Evolutionary conservation across 371 early-diverging fungal species (phyloP).

Genomic region (Chytridium lagenaria): DNA sequence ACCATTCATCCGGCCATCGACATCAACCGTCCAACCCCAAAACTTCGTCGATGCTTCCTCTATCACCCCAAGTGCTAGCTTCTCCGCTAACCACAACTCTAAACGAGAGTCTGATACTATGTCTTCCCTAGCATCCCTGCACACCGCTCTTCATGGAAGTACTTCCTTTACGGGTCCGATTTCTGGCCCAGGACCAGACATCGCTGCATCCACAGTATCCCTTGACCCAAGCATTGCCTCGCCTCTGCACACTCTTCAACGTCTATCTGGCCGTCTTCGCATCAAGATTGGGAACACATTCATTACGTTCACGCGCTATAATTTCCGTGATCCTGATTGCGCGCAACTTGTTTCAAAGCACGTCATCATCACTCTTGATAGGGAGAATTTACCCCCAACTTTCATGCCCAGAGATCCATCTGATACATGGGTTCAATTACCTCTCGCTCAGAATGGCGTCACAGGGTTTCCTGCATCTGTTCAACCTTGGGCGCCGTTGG

Average conservation of each 20-base stretch:
- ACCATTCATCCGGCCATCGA: not conserved
- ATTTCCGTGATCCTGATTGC: constrained; percentile 76
- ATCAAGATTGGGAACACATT: constrained; percentile 28
- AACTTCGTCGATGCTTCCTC: not conserved
- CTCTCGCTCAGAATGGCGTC: not conserved
- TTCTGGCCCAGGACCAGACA: not conserved
- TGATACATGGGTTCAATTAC: not conserved
- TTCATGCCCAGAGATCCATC: not conserved
- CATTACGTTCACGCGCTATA: constrained; percentile 67
- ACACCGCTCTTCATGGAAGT: constrained; percentile 1
- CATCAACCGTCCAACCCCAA: not conserved
- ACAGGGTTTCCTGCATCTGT: not conserved
- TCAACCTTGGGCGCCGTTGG: not conserved
- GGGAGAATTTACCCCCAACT: not conserved
- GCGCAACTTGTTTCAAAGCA: constrained; percentile 57
- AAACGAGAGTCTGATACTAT: not conserved
- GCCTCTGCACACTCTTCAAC: not conserved
- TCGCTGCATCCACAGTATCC: not conserved
- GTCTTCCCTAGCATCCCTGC: not conserved
- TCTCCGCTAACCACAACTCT: not conserved
- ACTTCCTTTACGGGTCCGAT: not conserved
- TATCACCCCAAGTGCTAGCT: not conserved
- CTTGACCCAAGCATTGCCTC: not conserved
- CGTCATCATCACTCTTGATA: constrained; percentile 38
- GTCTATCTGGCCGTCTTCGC: not conserved